Evolutionary conservation across 352 stramenopile species (phyloP), one percentile per base, ranked within the genome.

Genomic region (Blastocystis sp.): DNA sequence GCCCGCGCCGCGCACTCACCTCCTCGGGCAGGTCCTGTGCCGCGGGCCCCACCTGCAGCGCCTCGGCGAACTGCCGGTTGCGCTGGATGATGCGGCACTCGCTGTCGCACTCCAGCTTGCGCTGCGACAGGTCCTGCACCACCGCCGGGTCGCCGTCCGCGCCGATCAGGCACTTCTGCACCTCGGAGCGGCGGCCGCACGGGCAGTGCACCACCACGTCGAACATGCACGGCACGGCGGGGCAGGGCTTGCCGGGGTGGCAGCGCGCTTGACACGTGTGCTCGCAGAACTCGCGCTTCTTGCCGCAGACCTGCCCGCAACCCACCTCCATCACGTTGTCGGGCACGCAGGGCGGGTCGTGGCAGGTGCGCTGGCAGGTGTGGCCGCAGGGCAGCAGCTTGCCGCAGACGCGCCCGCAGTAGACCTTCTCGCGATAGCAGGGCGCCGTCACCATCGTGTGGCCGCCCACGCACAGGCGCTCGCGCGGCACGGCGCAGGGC

Each of bases 381-480:
- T 88, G 78, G 9, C 87, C 87, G 43, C 87, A 89, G 19, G 71
- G 74, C 34, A 89, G 52, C 42, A 42, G 14, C 79, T 89, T 88
- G 40, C 87, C 87, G 62, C 87, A 89, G 10, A 78, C 43, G 34
- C 64, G 59, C 11, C 71, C 84, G 66, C 87, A 89, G 65, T 61
- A 82, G 6, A 87, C 68, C 65, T 89, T 77, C 45, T 80, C 68
- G 45, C 71, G 61, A 42, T 71, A 78, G 57, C 87, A 89, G 42
- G 87, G 80, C 10, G 66, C 68, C 11, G 63, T 65, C 4, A 88
- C 45, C 14, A 79, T 79, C 9, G n/a, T 43, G 48, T 80, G 63
- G n/a, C 87, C 87, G 21, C 87, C 70, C 42, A 34, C 87, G 43
- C 87, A 89, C 63, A 89, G 66, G 14, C 60, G 71, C 24, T 76